Evolutionary conservation across 1,284 basidiomycete genomes (phyloP).

Genomic region (Leucoagaricus sp.): DNA sequence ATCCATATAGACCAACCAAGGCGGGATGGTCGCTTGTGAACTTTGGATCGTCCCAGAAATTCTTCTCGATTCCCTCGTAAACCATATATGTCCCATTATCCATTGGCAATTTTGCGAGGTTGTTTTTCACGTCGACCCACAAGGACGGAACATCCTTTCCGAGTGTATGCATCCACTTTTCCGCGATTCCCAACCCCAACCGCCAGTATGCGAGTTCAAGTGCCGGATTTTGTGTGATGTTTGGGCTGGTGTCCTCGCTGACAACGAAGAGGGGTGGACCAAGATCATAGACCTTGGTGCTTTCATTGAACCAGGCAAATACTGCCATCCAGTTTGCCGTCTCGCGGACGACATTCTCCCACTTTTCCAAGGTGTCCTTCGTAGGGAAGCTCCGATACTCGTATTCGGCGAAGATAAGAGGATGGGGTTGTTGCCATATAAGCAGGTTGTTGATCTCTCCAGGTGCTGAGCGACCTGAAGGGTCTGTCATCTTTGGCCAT

Average conservation of each 20-base stretch:
- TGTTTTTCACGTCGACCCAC: slow-evolving; percentile 47
- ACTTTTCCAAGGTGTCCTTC: slow-evolving; percentile 44
- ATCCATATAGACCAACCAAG: slow-evolving; percentile 56
- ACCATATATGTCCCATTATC: slow-evolving; percentile 53
- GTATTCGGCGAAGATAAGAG: slow-evolving; percentile 58
- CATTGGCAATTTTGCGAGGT: slow-evolving; percentile 50
- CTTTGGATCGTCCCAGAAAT: slow-evolving; percentile 52
- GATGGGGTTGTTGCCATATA: slow-evolving; percentile 64
- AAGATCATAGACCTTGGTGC: slow-evolving; percentile 50
- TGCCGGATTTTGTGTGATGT: slow-evolving; percentile 53
- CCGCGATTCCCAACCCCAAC: slow-evolving; percentile 50
- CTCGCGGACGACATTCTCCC: slow-evolving; percentile 48
- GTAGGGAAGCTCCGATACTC: slow-evolving; percentile 51
- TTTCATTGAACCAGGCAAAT: slow-evolving; percentile 53
- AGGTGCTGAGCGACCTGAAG: slow-evolving; percentile 55
- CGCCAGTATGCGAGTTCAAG: slow-evolving; percentile 63
- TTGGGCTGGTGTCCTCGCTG: slow-evolving; percentile 57
- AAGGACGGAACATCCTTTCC: slow-evolving; percentile 39
- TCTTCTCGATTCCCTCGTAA: slow-evolving; percentile 52
- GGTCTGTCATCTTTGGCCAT: slow-evolving; percentile 68
- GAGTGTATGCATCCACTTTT: slow-evolving; percentile 47
- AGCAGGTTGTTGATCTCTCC: slow-evolving; percentile 65
- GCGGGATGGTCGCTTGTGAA: slow-evolving; percentile 62
- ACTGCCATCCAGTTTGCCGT: slow-evolving; percentile 64
- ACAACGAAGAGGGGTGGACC: slow-evolving; percentile 62